Percentiles rank a stretch among this genome's conserved stretches.
phyloP scores from a whole-genome alignment of 108 stramenopile species.

The Poteriospumella lacustris region DNA sequence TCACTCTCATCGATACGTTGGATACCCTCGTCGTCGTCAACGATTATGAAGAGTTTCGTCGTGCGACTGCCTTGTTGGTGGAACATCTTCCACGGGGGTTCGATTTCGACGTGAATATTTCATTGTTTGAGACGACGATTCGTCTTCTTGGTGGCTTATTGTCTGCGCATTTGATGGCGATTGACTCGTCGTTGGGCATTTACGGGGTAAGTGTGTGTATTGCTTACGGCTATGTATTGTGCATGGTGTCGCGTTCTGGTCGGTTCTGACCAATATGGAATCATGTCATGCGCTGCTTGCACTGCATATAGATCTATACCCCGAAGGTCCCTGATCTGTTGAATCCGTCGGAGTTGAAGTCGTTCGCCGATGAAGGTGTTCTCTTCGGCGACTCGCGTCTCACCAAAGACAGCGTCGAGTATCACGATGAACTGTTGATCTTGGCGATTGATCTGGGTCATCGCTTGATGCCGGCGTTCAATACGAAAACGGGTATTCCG shows the following conservation, averaged over 20 bases:
- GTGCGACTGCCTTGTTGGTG: constrained; percentile 48
- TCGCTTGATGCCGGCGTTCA: constrained; percentile 71
- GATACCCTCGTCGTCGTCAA: constrained; percentile 77
- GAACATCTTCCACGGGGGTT: constrained; percentile 43
- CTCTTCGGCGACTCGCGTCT: no score
- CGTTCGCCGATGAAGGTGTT: no score
- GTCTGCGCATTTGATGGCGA: constrained; percentile 70
- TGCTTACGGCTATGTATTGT: no score
- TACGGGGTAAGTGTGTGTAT: not conserved
- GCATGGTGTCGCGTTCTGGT: no score
- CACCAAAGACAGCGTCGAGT: no score
- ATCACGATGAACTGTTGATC: constrained; percentile 68
- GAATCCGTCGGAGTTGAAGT: no score
- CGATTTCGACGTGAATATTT: constrained; percentile 69
- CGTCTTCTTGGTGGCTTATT: constrained; percentile 81
- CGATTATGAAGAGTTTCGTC: constrained; percentile 78
- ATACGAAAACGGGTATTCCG: constrained; percentile 80
- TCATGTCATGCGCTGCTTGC: not conserved
- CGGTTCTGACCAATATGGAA: not conserved
- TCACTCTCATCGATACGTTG: constrained; percentile 82
- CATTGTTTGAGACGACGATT: constrained; percentile 87
- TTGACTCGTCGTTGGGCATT: constrained; percentile 3
- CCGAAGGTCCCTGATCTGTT: no score
- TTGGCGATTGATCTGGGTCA: constrained; percentile 73
- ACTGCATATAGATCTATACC: no score